Evolutionary conservation across 192 early-diverging fungal genomes (phyloP), one percentile per base, ranked within the genome.

Genomic region (Umbelopsis vinacea): DNA sequence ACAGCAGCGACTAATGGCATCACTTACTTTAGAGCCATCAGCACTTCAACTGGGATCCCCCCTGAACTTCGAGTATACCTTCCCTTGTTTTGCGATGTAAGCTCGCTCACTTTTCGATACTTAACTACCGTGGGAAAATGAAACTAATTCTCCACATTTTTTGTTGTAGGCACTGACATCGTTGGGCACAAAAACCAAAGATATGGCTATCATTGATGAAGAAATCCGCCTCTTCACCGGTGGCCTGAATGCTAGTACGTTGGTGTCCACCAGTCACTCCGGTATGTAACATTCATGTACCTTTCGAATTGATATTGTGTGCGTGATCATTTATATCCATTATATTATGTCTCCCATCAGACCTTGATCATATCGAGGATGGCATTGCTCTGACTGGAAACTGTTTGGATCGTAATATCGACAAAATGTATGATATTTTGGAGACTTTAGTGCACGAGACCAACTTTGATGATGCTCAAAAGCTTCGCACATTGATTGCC

Each of bases 1-100:
- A 82, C 86, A 6, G 90, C 95, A 0, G 72, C 88, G 4, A 98
- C 97, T 43, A 98, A 98, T 71, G 95, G 94, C 24, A 90, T 98
- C 66, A 95, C 95, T 38, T 98, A 98, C 78, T 82, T 96, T 53
- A 84, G 86, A n/a, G 81, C 89, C 0, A 91, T 91, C 68, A 91
- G 90, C 72, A 82, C 86, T 37, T 82, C 92, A 40, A 81, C 80
- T 37, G 83, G 82, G 71, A 71, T 96, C 60, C 83, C 91, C 22
- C 76, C 85, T 4, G 86, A 93, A 24, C 80, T 93, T 60, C 84
- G 87, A 73, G 78, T 88, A 37, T 95, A 92, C 73, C 69, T 94
- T 47, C 91, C 92, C 17, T 79, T 96, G 76, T 95, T 95, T 77
- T 84, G 86, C 74, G 91, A 86, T 52, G 89, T 90, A 81, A 83